A percentile compares a stretch with the other conserved stretches of the same genome.
These are phyloP conservation scores for Aspergillus fischeri DNA, from an alignment of 2,329 filamentous ascomycete species.

Conservation along the genomic window DNA sequence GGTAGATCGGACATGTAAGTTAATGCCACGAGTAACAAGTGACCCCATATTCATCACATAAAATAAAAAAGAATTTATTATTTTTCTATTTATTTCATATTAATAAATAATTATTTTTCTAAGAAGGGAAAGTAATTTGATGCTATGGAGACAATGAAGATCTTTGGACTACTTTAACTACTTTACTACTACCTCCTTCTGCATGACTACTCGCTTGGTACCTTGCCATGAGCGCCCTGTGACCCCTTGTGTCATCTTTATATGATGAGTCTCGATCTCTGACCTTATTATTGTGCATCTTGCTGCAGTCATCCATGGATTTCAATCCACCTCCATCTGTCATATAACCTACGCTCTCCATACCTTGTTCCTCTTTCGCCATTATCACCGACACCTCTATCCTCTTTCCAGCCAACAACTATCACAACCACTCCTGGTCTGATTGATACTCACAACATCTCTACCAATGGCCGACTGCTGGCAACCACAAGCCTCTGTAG, in stretches of 20 bases:
- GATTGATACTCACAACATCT: background rate
- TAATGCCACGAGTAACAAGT: background rate
- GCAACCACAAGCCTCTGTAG: constrained; percentile 23
- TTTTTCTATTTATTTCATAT: constrained; percentile 2
- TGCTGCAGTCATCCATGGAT: constrained; percentile 18
- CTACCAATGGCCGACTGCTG: constrained; percentile 30
- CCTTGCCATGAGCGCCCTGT: constrained; percentile 19
- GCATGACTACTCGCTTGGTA: constrained; percentile 7
- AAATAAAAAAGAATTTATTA: background rate
- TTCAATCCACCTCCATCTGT: constrained; percentile 14
- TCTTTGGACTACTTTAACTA: background rate
- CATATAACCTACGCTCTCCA: constrained; percentile 8
- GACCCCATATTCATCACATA: background rate
- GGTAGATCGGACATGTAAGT: constrained; percentile 27
- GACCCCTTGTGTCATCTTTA: constrained; percentile 21
- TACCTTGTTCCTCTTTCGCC: background rate
- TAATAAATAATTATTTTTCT: background rate
- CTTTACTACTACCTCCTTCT: constrained; percentile 1
- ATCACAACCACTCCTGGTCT: constrained; percentile 2
- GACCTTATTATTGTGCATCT: constrained; percentile 13
- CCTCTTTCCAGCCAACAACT: background rate
- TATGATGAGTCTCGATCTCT: constrained; percentile 15
- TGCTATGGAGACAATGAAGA: background rate
- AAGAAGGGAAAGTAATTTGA: background rate
- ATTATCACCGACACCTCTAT: background rate